Evolutionary conservation across 306 rosid species (phyloP).

Genomic region (Quillaja saponaria): DNA sequence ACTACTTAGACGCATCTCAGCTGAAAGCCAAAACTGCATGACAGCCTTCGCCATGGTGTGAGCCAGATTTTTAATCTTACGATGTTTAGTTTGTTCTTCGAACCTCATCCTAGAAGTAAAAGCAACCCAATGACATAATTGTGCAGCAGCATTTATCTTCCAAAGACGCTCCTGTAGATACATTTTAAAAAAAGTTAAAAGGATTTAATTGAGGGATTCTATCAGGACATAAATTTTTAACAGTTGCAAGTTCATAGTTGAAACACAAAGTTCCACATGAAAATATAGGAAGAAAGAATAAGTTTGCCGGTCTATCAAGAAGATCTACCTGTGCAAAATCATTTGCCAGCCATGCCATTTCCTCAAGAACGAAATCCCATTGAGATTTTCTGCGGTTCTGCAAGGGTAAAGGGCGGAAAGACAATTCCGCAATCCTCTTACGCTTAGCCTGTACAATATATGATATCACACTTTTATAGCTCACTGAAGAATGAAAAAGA

Average conservation of each 20-base stretch:
- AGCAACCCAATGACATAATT: conserved; percentile 68
- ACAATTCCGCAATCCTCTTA: conserved; percentile 88
- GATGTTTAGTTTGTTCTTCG: conserved; percentile 51
- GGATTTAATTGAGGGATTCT: conserved; percentile 1
- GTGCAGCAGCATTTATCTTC: conserved; percentile 90
- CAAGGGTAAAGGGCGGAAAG: conserved; percentile 54
- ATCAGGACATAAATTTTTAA: conserved; percentile 16
- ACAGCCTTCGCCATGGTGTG: conserved; percentile 85
- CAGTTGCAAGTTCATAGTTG: conserved; percentile 2
- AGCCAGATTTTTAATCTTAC: conserved; percentile 62
- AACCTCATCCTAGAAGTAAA: conserved; percentile 65
- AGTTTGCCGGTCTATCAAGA: conserved; percentile 22
- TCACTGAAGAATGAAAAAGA: conserved; percentile 13
- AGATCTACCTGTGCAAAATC: conserved; percentile 92
- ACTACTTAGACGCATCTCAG: conserved; percentile 57
- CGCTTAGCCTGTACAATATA: conserved; percentile 69
- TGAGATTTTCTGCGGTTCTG: conserved; percentile 67
- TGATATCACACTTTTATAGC: conserved; percentile 32
- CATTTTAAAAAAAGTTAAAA: background rate
- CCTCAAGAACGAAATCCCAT: conserved; percentile 96
- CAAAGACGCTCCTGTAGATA: conserved; percentile 87
- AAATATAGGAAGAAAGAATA: background rate
- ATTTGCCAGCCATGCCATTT: conserved; percentile 98
- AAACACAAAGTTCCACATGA: conserved; percentile 3
- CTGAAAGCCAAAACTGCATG: conserved; percentile 89